A percentile compares a stretch with the other conserved stretches of the same genome.
phyloP scores from a whole-genome alignment of 1,139 yeast species.

The Geotrichum histeridarum region DNA sequence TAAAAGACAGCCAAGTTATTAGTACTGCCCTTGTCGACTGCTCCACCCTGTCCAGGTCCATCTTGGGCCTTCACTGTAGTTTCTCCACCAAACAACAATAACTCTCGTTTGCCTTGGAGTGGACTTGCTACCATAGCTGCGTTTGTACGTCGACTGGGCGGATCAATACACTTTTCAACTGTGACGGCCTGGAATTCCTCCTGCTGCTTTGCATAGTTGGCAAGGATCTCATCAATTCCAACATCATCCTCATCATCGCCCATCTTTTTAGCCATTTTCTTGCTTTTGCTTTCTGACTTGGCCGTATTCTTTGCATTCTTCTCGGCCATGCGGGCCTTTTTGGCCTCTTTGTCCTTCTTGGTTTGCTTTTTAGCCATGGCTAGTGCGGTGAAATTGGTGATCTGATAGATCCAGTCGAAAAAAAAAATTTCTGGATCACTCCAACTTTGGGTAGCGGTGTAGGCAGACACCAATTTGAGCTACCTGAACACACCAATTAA shows the following conservation, averaged over 20 bases:
- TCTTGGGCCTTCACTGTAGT: constrained; percentile 35
- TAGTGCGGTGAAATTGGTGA: not conserved
- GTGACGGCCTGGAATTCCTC: constrained; percentile 68
- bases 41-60: constrained; percentile 13
- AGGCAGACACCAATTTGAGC: no score
- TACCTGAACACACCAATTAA: no score
- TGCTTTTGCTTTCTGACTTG: constrained; percentile 68
- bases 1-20: constrained; percentile 62
- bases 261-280: constrained; percentile 67
- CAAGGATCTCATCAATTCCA: constrained; percentile 80
- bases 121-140: constrained; percentile 76
- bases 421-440: not conserved
- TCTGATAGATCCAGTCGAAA: no score
- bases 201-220: constrained; percentile 67
- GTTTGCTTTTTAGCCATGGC: constrained; percentile 82
- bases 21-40: constrained; percentile 23
- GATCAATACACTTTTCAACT: constrained; percentile 47
- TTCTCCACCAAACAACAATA: constrained; percentile 89
- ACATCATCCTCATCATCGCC: constrained; percentile 82
- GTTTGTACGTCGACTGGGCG: constrained; percentile 67
- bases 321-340: constrained; percentile 82
- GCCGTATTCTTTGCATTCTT: constrained; percentile 70
- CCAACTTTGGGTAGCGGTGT: no score
- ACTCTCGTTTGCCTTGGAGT: constrained; percentile 66
- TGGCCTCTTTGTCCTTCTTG: constrained; percentile 83